phyloP scores from a whole-genome alignment of 805 yeast species.

The Cyberlindnera euphorbiae region DNA sequence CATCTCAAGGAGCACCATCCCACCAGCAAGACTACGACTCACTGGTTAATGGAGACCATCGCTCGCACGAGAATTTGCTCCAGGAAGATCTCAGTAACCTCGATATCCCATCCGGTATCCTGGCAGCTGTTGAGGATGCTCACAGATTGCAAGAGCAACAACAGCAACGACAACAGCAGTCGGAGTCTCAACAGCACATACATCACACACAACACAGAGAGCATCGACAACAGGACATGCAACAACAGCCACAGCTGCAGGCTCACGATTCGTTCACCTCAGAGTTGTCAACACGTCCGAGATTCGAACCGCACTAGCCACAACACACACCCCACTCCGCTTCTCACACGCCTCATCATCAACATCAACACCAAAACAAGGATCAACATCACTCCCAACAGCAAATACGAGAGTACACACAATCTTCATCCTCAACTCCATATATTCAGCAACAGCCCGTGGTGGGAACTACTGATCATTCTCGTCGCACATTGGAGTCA shows the following conservation, averaged over 20 bases:
- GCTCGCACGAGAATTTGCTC: constrained; percentile 16
- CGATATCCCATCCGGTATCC: constrained; percentile 25
- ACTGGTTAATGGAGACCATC: constrained; percentile 12
- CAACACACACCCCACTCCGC: constrained; percentile 3
- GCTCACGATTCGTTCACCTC: background rate
- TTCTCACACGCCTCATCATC: constrained; percentile 8
- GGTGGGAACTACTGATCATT: background rate
- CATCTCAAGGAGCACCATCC: background rate
- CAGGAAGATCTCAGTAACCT: constrained; percentile 21
- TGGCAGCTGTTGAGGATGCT: constrained; percentile 60
- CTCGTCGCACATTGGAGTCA: background rate
- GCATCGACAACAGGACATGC: constrained; percentile 1
- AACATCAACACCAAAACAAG: constrained; percentile 6
- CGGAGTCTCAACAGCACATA: background rate
- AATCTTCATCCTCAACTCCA: constrained; percentile 2
- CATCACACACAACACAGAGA: constrained; percentile 2
- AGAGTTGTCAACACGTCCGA: background rate
- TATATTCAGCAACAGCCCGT: constrained; percentile 1
- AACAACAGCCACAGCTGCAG: constrained; percentile 5
- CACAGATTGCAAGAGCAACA: constrained; percentile 29
- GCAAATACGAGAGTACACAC: constrained; percentile 1
- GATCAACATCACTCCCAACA: constrained; percentile 4
- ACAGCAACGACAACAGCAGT: constrained; percentile 16
- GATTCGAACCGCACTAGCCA: background rate
- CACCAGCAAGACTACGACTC: constrained; percentile 14